Evolutionary conservation across 2,329 filamentous ascomycete species (phyloP).

Genomic region (Paradendryphiella salina): DNA sequence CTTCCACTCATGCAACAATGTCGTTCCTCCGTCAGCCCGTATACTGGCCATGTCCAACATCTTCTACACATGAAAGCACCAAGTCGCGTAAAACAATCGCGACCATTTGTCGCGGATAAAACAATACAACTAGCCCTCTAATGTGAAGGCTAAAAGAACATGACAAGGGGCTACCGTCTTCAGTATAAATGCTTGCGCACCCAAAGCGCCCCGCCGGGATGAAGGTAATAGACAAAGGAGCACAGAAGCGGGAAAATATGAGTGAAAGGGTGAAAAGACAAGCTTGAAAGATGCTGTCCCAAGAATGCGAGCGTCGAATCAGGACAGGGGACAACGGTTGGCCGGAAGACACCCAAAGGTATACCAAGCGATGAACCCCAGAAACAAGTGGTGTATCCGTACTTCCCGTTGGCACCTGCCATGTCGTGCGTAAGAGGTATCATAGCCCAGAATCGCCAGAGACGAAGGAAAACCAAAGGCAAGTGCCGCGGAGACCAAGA

Average conservation of each 20-base stretch:
- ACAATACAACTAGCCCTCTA: slow-evolving; percentile 11
- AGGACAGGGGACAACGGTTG: slow-evolving; percentile 6
- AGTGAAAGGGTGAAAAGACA: slow-evolving; percentile 9
- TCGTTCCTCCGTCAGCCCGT: not conserved
- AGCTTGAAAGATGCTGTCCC: slow-evolving; percentile 2
- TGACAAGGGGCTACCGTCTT: not conserved
- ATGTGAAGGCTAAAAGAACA: slow-evolving; percentile 1
- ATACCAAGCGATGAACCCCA: slow-evolving; percentile 12
- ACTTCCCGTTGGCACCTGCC: slow-evolving; percentile 29
- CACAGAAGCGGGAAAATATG: not conserved
- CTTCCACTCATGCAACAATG: not conserved
- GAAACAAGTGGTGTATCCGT: slow-evolving; percentile 16
- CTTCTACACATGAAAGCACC: slow-evolving; percentile 1
- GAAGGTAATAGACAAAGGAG: slow-evolving; percentile 5
- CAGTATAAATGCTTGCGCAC: slow-evolving; percentile 1
- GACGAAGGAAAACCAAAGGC: slow-evolving; percentile 16
- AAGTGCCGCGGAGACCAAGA: slow-evolving; percentile 15
- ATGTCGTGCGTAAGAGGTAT: slow-evolving; percentile 27
- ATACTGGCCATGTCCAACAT: not conserved
- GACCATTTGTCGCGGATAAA: slow-evolving; percentile 2
- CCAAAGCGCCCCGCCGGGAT: not conserved
- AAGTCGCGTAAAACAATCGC: slow-evolving; percentile 11
- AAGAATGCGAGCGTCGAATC: slow-evolving; percentile 8
- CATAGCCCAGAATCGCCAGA: slow-evolving; percentile 21
- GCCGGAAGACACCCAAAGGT: slow-evolving; percentile 26